Evolutionary conservation across 768 basidiomycete genomes (phyloP).

Genomic region (Sistotremastrum niveocremeum): DNA sequence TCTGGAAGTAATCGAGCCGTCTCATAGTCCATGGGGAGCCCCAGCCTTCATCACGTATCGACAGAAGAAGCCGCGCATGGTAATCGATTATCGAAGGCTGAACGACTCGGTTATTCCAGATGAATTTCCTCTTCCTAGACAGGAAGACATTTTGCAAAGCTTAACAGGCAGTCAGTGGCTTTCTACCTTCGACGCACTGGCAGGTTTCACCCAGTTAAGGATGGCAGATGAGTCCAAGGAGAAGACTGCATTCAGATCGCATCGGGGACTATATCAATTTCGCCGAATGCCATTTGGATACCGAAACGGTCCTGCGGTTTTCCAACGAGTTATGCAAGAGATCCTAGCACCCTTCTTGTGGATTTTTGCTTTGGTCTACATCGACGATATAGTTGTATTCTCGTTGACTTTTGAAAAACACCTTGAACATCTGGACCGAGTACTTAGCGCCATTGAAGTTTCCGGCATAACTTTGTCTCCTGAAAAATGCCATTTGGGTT

Average conservation of each 20-base stretch:
- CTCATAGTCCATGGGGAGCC: conserved; percentile 23
- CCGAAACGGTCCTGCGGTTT: conserved; percentile 17
- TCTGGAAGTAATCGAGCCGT: conserved; percentile 25
- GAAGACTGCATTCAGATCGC: conserved; percentile 25
- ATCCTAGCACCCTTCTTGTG: conserved; percentile 11
- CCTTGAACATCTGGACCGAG: conserved; percentile 7
- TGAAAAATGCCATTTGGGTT: conserved; percentile 9
- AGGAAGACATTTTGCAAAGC: conserved; percentile 16
- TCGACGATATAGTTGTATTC: conserved; percentile 29
- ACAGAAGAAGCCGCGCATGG: conserved; percentile 23
- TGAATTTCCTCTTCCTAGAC: conserved; percentile 17
- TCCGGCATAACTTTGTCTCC: conserved; percentile 14
- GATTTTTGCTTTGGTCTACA: conserved; percentile 28
- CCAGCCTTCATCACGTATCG: conserved; percentile 22
- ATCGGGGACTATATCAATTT: conserved; percentile 28
- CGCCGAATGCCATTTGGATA: conserved; percentile 27
- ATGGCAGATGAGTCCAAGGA: conserved; percentile 16
- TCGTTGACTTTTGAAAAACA: conserved; percentile 18
- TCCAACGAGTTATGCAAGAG: conserved; percentile 11
- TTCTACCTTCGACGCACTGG: conserved; percentile 21
- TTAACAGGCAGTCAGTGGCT: conserved; percentile 19
- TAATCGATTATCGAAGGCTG: conserved; percentile 21
- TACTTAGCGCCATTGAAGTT: conserved; percentile 8
- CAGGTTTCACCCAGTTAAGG: conserved; percentile 28
- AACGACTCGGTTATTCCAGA: conserved; percentile 15